phyloP scores from a whole-genome alignment of 169 alveolate genomes.

The Plasmodium cynomolgi region DNA sequence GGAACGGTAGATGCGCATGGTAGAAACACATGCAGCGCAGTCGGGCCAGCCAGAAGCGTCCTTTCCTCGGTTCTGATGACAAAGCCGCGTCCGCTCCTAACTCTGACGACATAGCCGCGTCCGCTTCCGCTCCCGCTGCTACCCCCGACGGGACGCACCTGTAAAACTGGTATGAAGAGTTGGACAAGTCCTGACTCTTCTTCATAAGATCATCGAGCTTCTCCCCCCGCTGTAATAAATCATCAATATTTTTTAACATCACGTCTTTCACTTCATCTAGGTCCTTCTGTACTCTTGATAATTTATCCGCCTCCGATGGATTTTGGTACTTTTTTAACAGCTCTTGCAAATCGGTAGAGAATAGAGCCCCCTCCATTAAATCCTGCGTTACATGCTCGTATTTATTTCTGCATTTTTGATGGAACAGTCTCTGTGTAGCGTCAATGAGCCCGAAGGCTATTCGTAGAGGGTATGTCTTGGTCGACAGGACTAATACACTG shows the following conservation, averaged over 20 bases:
- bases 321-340: constrained; percentile 90
- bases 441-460: constrained; percentile 86
- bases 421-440: constrained; percentile 50
- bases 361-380: constrained; percentile 80
- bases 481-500: constrained; percentile 79
- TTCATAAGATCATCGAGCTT: constrained; percentile 94
- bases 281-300: constrained; percentile 92
- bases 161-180: constrained; percentile 78
- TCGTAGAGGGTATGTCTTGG: constrained; percentile 86
- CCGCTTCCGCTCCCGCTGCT: no score
- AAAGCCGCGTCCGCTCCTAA: no score
- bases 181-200: constrained; percentile 91
- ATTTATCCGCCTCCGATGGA: constrained; percentile 94
- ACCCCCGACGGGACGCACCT: constrained; percentile 5
- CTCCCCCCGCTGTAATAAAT: constrained; percentile 95
- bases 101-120: no score
- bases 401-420: constrained; percentile 14
- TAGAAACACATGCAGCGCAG: no score
- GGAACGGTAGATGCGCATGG: no score
- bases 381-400: constrained; percentile 59
- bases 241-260: constrained; percentile 85
- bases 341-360: constrained; percentile 86
- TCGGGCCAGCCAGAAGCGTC: not conserved
- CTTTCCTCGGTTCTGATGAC: no score
- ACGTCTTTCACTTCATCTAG: constrained; percentile 92